Base-by-base conservation (phyloP, 2,329 filamentous ascomycete species). In the Rachicladosporium sp. region DNA sequence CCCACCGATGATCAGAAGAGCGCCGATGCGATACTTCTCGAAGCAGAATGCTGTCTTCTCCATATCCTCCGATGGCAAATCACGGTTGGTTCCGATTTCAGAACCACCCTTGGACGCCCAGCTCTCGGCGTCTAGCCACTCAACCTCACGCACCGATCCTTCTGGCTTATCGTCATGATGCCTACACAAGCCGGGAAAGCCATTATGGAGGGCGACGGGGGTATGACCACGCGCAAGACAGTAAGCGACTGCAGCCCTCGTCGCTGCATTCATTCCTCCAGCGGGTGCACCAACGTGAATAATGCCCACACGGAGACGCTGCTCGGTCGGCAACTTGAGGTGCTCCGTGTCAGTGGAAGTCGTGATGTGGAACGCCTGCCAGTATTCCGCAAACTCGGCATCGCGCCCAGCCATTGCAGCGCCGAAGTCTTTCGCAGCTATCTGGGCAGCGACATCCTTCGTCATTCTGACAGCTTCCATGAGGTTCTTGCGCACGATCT, bases 61-160 rank as follows among this genome's bases (percentile, higher is more conserved):
- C 62, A 95, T 80, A 51, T 93, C 88, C 54, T 94, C 88, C 12
- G 76, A 77, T 4, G 91, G 91, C 27, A 96, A 75, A 55, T 87
- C 87, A 53, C 91, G 83, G 70, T 98, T 98, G 19, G 89, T 98
- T 50, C 91, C 91, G 54, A 98, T 96, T 61, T 98, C 91, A 2
- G 88, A 96, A 45, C 91, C 91, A 58, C 91, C 91, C 65, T 87
- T 89, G 65, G 87, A 94, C 10, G 89, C 87, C 91, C 91, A 98
- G 45, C 77, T 72, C 58, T 96, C 89, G 4, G 93, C 87, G 57
- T 96, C 91, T 12, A 96, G 74, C 91, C 91, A 98, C 50, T 80
- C 70, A 43, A 96, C 83, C 31, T 82, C 75, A 27, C 88, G 80
- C 6, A 98, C 88, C 2, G 91, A 78, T 31, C 87, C 82, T 1